Conservation (phyloP, 495 filamentous ascomycete species). For the Penicillium egyptiacum region DNA sequence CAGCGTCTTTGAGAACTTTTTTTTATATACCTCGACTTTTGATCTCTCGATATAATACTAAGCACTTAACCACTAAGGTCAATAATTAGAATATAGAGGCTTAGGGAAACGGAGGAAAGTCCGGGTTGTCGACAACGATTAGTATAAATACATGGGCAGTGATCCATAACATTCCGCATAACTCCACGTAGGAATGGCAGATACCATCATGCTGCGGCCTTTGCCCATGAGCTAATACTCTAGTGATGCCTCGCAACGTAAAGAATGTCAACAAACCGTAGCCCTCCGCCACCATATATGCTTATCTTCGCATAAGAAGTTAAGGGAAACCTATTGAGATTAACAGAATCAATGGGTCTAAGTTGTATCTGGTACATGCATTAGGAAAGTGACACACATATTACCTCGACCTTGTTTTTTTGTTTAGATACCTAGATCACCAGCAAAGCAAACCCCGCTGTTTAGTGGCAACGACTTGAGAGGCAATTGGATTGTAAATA, state of each 20-base stretch:
- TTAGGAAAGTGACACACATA: neutral
- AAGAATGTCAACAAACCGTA: slow-evolving; percentile 21
- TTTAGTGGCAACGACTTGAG: neutral
- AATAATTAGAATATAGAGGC: slow-evolving; percentile 5
- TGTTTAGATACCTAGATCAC: neutral
- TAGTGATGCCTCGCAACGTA: slow-evolving; percentile 23
- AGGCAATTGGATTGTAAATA: slow-evolving; percentile 3
- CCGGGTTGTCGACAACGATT: neutral
- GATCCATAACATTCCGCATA: slow-evolving; percentile 17
- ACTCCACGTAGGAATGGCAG: slow-evolving; percentile 26
- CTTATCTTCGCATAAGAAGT: neutral
- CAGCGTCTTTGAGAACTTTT: slow-evolving; percentile 1
- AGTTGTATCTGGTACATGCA: neutral
- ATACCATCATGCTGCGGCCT: slow-evolving; percentile 18
- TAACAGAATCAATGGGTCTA: neutral
- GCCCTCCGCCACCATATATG: neutral
- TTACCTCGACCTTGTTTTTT: neutral
- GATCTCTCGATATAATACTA: slow-evolving; percentile 6
- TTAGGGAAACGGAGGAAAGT: slow-evolving; percentile 3
- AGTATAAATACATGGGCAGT: slow-evolving; percentile 24
- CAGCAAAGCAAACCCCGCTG: neutral
- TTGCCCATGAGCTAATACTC: slow-evolving; percentile 2
- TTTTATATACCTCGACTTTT: slow-evolving; percentile 11
- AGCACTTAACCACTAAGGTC: slow-evolving; percentile 26
- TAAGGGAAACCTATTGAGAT: neutral